Percentiles rank a stretch among this genome's conserved stretches.
Conservation (phyloP, 306 rosid genomes). For the Corylus americana region DNA sequence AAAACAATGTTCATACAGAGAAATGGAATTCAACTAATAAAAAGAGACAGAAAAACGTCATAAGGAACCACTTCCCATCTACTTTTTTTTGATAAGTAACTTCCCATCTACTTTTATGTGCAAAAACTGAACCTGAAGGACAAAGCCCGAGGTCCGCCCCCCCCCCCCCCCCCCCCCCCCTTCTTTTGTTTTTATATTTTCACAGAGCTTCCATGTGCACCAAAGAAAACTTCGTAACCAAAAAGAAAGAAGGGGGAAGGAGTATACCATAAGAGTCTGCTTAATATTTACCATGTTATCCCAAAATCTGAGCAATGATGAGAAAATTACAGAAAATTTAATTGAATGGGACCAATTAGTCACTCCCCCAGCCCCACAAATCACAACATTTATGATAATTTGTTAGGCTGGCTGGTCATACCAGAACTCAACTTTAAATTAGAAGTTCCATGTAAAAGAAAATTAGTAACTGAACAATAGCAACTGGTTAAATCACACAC, state of each 20-base stretch:
- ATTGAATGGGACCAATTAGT: neutral
- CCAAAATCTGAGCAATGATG: neutral
- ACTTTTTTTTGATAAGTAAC: no score
- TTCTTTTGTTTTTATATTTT: neutral
- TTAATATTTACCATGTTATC: neutral
- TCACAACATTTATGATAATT: neutral
- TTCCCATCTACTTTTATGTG: constrained; percentile 1
- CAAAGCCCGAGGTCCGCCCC: neutral
- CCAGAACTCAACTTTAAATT: neutral
- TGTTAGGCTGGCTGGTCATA: neutral
- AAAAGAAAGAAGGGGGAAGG: neutral
- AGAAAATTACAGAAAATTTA: neutral
- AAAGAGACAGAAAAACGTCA: neutral
- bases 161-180: neutral
- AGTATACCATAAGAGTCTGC: neutral
- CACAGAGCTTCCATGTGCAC: neutral
- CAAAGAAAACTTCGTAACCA: neutral
- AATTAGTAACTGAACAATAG: neutral
- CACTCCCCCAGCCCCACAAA: neutral
- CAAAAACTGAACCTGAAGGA: neutral
- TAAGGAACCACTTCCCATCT: neutral
- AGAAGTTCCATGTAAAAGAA: neutral
- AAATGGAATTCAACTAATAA: neutral
- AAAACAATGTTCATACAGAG: neutral
- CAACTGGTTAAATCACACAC: constrained; percentile 38